Conservation (phyloP, 345 rosid genomes). For the Brassica nigra region DNA sequence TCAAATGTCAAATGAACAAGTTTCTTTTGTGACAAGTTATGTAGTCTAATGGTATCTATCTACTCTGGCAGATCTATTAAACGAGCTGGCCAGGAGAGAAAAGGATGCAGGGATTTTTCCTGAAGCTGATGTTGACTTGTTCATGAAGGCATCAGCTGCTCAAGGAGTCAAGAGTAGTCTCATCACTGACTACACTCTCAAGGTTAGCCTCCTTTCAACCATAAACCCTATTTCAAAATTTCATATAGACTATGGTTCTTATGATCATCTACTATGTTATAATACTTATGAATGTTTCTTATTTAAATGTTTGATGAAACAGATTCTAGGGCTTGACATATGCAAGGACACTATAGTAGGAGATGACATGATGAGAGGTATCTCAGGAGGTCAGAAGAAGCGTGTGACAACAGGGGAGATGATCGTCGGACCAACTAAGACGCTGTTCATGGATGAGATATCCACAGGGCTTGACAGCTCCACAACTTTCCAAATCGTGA, state of each 20-base stretch:
- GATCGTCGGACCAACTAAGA: slow-evolving; percentile 85
- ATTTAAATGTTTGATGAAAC: slow-evolving; percentile 19
- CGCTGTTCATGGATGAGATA: slow-evolving; percentile 84
- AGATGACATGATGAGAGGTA: slow-evolving; percentile 72
- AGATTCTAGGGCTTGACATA: slow-evolving; percentile 74
- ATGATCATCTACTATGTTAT: neutral
- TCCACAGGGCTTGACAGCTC: slow-evolving; percentile 87
- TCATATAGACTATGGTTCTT: neutral
- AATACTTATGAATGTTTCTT: neutral
- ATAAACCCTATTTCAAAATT: neutral
- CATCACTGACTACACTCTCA: slow-evolving; percentile 75
- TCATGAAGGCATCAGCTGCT: slow-evolving; percentile 91
- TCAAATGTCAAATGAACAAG: neutral
- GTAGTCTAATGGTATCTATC: neutral
- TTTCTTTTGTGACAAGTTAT: neutral
- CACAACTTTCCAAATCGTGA: slow-evolving; percentile 74
- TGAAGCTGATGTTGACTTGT: slow-evolving; percentile 79
- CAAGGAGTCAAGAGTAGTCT: slow-evolving; percentile 64
- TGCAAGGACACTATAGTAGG: slow-evolving; percentile 82
- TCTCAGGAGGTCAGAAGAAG: slow-evolving; percentile 80
- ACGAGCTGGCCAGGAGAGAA: slow-evolving; percentile 81
- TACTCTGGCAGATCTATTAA: slow-evolving; percentile 52
- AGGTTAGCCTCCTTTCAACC: slow-evolving; percentile 42
- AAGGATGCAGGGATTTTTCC: slow-evolving; percentile 78
- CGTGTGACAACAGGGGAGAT: slow-evolving; percentile 87